These are phyloP conservation scores for Moelleriella libera DNA, from an alignment of 2,329 filamentous ascomycete species.

Conservation along the genomic window DNA sequence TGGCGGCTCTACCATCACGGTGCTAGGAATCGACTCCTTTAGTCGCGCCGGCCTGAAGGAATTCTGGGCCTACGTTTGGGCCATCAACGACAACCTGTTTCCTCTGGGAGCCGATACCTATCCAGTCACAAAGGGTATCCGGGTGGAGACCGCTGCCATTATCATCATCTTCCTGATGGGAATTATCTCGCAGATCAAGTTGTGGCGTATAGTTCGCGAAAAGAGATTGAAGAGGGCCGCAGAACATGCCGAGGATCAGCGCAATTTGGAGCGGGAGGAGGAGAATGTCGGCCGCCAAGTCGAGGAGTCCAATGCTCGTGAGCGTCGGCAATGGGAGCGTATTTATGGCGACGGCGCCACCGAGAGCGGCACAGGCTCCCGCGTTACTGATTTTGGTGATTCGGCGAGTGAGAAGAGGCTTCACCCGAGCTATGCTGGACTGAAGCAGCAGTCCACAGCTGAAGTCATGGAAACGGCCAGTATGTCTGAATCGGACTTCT, in stretches of 20 bases:
- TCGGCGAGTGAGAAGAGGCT: conserved; percentile 31
- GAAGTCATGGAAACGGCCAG: conserved; percentile 43
- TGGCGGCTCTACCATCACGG: conserved; percentile 61
- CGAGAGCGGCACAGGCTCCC: conserved; percentile 19
- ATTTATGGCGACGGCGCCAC: conserved; percentile 50
- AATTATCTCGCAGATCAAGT: conserved; percentile 67
- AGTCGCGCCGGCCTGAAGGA: conserved; percentile 84
- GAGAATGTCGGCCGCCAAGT: conserved; percentile 54
- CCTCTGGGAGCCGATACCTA: conserved; percentile 65
- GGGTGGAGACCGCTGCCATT: conserved; percentile 68
- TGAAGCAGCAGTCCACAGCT: conserved; percentile 20
- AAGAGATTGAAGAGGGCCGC: conserved; percentile 38
- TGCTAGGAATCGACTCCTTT: conserved; percentile 84
- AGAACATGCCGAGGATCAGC: conserved; percentile 33
- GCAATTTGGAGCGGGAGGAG: conserved; percentile 48
- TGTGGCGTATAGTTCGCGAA: conserved; percentile 70
- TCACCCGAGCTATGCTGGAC: conserved; percentile 18
- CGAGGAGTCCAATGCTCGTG: conserved; percentile 45
- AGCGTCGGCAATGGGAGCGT: conserved; percentile 61
- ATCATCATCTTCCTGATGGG: conserved; percentile 63
- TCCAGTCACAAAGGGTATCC: conserved; percentile 73
- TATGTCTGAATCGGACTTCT: conserved; percentile 20
- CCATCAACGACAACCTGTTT: conserved; percentile 66
- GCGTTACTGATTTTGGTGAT: conserved; percentile 37
- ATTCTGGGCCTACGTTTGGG: conserved; percentile 91